phyloP scores from a whole-genome alignment of 192 early-diverging fungal species.

The Coemansia sp. region DNA sequence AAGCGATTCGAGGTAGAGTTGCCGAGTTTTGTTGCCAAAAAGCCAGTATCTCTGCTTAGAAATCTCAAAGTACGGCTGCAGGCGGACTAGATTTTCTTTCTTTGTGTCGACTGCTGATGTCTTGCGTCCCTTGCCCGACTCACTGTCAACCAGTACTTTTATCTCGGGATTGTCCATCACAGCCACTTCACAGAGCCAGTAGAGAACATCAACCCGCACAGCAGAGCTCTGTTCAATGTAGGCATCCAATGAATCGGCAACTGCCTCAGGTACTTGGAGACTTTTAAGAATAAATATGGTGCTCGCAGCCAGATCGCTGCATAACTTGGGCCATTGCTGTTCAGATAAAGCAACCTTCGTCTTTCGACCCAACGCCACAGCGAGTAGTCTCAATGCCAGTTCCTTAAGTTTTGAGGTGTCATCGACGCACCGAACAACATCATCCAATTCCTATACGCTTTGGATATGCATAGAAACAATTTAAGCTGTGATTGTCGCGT shows the following conservation, averaged over 20 bases:
- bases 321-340: constrained; percentile 42
- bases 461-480: background rate
- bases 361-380: constrained; percentile 23
- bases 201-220: constrained; percentile 47
- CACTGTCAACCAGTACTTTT: constrained; percentile 37
- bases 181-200: constrained; percentile 43
- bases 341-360: constrained; percentile 15
- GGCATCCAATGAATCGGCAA: constrained; percentile 43
- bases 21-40: constrained; percentile 48
- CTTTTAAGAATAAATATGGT: constrained; percentile 32
- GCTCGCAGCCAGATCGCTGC: constrained; percentile 31
- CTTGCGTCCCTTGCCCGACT: constrained; percentile 24
- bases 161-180: constrained; percentile 38
- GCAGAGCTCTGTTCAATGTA: constrained; percentile 24
- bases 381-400: constrained; percentile 33
- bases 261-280: constrained; percentile 40
- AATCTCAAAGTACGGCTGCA: constrained; percentile 46
- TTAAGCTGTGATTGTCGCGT: background rate
- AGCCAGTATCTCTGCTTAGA: constrained; percentile 53
- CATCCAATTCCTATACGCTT: constrained; percentile 33
- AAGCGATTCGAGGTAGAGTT: constrained; percentile 36
- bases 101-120: constrained; percentile 10
- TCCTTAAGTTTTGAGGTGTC: constrained; percentile 19
- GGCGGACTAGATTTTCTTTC: constrained; percentile 13
- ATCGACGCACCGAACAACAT: constrained; percentile 21